A percentile compares a stretch with the other conserved stretches of the same genome.
phyloP scores from a whole-genome alignment of 148 eudicot species.

The Heliamphora exappendiculata region DNA sequence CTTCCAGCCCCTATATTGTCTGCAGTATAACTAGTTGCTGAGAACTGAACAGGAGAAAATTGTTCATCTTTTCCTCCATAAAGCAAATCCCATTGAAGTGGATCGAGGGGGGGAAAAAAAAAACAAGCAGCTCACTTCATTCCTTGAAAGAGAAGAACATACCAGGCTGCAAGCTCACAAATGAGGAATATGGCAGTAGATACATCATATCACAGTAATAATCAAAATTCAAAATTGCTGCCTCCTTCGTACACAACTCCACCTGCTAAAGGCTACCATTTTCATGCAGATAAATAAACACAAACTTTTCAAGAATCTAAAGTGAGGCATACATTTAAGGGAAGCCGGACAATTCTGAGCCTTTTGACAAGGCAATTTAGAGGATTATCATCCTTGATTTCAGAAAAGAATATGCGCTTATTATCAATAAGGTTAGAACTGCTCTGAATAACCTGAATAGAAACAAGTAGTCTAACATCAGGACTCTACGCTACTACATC shows the following conservation, averaged over 20 bases:
- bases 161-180: conserved; percentile 44
- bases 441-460: conserved; percentile 41
- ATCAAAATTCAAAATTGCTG: conserved; percentile 33
- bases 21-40: neutral
- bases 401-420: conserved; percentile 58
- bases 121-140: neutral
- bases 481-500: neutral
- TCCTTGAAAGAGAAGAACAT: neutral
- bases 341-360: conserved; percentile 34
- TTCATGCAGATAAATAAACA: neutral
- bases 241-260: conserved; percentile 24
- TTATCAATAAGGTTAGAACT: conserved; percentile 29
- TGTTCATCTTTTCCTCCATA: neutral
- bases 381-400: conserved; percentile 64
- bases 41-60: no score
- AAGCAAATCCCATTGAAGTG: neutral
- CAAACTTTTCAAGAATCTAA: neutral
- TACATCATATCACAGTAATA: conserved; percentile 68
- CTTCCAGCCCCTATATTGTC: conserved; percentile 17
- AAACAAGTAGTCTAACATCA: neutral
- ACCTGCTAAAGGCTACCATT: conserved; percentile 28
- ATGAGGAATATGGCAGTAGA: conserved; percentile 48
- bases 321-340: conserved; percentile 36
- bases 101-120: neutral
- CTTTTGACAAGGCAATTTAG: conserved; percentile 55